Evolutionary conservation across 23 red algal genomes (phyloP).

Genomic region (Gracilaria gracilis): DNA sequence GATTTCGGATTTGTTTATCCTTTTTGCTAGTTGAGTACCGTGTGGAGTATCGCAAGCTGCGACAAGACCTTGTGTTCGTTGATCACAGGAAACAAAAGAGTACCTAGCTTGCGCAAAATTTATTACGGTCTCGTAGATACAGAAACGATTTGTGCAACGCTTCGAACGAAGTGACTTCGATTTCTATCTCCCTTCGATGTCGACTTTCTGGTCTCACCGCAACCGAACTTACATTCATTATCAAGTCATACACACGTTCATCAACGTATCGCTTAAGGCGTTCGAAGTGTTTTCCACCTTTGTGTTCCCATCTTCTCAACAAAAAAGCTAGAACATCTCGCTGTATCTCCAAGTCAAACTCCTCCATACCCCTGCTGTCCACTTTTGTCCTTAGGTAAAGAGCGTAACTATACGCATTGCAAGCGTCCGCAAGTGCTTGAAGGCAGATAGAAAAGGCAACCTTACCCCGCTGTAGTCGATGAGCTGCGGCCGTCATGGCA

Average conservation of each 20-base stretch:
- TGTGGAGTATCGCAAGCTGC: not conserved
- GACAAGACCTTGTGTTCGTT: not conserved
- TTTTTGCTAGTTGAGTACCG: not conserved
- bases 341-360: constrained; percentile 34
- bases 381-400: constrained; percentile 46
- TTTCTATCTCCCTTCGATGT: constrained; percentile 60
- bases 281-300: constrained; percentile 14
- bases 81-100: not conserved
- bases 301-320: constrained; percentile 7
- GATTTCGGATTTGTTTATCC: not conserved
- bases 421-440: constrained; percentile 38
- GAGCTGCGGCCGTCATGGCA: constrained; percentile 23
- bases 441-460: constrained; percentile 17
- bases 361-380: not conserved
- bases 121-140: constrained; percentile 19
- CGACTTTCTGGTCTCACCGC: constrained; percentile 54
- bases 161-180: constrained; percentile 56
- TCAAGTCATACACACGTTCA: constrained; percentile 30
- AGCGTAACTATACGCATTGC: constrained; percentile 53
- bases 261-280: constrained; percentile 39
- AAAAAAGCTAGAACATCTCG: constrained; percentile 4
- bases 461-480: constrained; percentile 32
- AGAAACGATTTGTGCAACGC: constrained; percentile 41
- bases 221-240: not conserved
- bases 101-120: constrained; percentile 6